A percentile compares a stretch with the other conserved stretches of the same genome.
Evolutionary conservation across 2,329 filamentous ascomycete species (phyloP).

Genomic region (Apiospora kogelbergensis): DNA sequence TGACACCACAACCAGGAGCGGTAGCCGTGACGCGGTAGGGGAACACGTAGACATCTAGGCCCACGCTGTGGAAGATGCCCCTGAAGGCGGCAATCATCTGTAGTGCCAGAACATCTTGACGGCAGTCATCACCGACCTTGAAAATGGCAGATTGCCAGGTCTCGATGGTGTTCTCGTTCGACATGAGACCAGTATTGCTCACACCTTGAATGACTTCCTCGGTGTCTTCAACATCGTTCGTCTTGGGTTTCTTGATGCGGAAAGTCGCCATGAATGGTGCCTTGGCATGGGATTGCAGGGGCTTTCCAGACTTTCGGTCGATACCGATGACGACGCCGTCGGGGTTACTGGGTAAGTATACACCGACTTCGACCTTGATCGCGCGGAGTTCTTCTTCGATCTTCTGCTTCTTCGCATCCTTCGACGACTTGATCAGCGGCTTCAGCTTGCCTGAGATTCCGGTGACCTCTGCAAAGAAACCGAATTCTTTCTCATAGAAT

Average conservation of each 20-base stretch:
- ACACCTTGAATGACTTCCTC: constrained; percentile 53
- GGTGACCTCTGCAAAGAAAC: constrained; percentile 98
- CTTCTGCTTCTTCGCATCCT: constrained; percentile 98
- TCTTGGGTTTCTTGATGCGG: constrained; percentile 81
- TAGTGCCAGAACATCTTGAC: constrained; percentile 92
- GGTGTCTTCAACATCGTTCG: constrained; percentile 47
- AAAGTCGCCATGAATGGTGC: constrained; percentile 99
- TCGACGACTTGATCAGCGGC: constrained; percentile 86
- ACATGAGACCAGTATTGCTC: constrained; percentile 35
- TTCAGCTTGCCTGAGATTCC: constrained; percentile 93
- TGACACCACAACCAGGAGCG: constrained; percentile 94
- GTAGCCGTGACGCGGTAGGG: constrained; percentile 97
- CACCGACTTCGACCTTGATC: constrained; percentile 94
- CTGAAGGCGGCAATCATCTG: constrained; percentile 98
- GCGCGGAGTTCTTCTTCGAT: constrained; percentile 98
- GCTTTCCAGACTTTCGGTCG: constrained; percentile 96
- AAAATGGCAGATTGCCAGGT: constrained; percentile 99
- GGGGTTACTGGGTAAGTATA: constrained; percentile 95
- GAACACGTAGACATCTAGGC: constrained; percentile 94
- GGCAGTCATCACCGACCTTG: constrained; percentile 98
- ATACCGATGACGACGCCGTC: constrained; percentile 98
- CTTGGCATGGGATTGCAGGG: constrained; percentile 95
- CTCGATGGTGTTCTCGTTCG: constrained; percentile 67
- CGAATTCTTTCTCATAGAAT: constrained; percentile 93
- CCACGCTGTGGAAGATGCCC: constrained; percentile 93